Base-by-base conservation (phyloP, 257 asterid species). In the Fraxinus excelsior region DNA sequence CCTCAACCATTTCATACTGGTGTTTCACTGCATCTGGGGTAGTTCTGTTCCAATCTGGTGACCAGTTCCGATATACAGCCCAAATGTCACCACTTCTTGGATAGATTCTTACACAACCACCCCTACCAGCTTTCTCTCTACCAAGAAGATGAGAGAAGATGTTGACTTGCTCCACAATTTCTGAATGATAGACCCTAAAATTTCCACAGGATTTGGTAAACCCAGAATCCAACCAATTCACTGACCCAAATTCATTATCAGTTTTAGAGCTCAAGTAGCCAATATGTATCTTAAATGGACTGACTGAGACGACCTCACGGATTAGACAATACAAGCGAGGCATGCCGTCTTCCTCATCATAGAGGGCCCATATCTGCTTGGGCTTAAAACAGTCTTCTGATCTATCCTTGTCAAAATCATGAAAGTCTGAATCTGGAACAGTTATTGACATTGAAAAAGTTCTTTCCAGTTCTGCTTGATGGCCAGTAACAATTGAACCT, bases 381-480 rank as follows among this genome's bases (percentile, higher is more conserved):
- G 97, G 91, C 80, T 85, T 91, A 76, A 96, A 96, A 89, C 99
- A 89, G 82, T 89, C 97, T 79, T 96, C 99, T 28, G 91, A 82
- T 49, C 97, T 85, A 75, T 90, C 97, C 82, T 86, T 83, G 84
- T 95, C 99, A 73, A 95, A 95, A 86, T 95, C 97, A 78, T 95
- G 99, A 80, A 95, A 93, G 78, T 96, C 99, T 0, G 99, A 88
- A 75, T 96, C 99, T 14, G 99, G 98, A 75, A 96, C 98, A 37
- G 90, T 90, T 80, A 93, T 93, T 51, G 97, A 73, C 92, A 85
- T 84, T 18, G 99, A 87, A 58, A 70, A 86, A 49, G 78, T 79
- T 85, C 85, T 92, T 81, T 84, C 86, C 77, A 84, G 88, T 65
- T 87, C 96, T 28, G 89, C 74, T 66, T 83, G 88, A 80, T 37